Conservation (phyloP, 2,329 filamentous ascomycete genomes). For the Diaporthe sp. region DNA sequence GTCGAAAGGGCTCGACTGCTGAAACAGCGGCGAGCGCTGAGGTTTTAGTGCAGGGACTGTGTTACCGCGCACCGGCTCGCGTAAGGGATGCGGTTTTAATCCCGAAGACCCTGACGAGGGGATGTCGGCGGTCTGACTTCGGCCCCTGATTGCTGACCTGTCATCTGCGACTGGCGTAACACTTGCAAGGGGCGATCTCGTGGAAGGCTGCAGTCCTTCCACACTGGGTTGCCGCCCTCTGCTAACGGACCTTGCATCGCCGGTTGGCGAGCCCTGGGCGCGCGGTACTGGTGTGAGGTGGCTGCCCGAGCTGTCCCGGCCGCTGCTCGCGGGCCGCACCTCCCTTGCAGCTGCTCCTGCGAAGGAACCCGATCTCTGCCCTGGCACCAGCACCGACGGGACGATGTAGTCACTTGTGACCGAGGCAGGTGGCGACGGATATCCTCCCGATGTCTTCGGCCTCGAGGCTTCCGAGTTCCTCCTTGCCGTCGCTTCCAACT, state of each 20-base stretch:
- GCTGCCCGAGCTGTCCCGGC: conserved; percentile 2
- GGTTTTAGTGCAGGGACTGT: conserved; percentile 24
- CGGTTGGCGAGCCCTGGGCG: not conserved
- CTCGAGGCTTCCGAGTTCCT: conserved; percentile 16
- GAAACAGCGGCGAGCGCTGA: conserved; percentile 39
- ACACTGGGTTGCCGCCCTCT: conserved; percentile 9
- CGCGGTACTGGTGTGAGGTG: conserved; percentile 8
- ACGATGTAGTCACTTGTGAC: conserved; percentile 43
- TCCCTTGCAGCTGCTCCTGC: conserved; percentile 10
- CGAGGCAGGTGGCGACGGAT: conserved; percentile 55
- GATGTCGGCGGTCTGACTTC: conserved; percentile 29
- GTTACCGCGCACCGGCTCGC: conserved; percentile 30
- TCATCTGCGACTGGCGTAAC: not conserved
- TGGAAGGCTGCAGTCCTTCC: not conserved
- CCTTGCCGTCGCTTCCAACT: conserved; percentile 33
- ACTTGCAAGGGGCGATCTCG: conserved; percentile 10
- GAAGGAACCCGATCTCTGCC: conserved; percentile 1
- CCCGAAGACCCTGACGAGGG: not conserved
- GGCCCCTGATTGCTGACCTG: not conserved
- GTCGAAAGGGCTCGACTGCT: conserved; percentile 35
- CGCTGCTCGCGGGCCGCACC: conserved; percentile 31
- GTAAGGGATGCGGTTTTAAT: conserved; percentile 5
- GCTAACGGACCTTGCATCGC: not conserved
- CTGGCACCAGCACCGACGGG: conserved; percentile 15
- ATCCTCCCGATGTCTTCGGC: conserved; percentile 39